A percentile compares a stretch with the other conserved stretches of the same genome.
Evolutionary conservation across 805 yeast genomes (phyloP).

Genomic region (Lachancea sp.): DNA sequence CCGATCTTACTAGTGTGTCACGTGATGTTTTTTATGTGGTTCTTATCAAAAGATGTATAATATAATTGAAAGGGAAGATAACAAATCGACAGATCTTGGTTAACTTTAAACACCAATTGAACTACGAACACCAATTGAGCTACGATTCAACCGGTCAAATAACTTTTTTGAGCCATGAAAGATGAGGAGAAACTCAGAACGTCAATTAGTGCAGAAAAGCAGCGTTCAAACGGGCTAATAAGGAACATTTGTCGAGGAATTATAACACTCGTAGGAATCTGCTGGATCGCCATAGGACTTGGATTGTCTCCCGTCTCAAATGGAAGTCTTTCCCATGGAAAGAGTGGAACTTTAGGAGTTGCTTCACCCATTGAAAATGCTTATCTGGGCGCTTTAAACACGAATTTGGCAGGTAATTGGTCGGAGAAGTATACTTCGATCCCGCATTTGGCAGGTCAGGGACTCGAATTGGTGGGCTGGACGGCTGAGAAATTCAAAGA

Average conservation of each 20-base stretch:
- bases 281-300: background rate
- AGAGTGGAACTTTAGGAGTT: background rate
- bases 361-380: slow-evolving; percentile 7
- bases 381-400: slow-evolving; percentile 24
- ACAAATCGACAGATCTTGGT: no score
- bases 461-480: slow-evolving; percentile 46
- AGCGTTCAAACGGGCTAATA: background rate
- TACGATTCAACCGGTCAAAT: no score
- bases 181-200: background rate
- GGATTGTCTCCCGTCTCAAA: background rate
- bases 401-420: slow-evolving; percentile 47
- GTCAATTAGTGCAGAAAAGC: background rate
- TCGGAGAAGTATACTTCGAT: slow-evolving; percentile 43
- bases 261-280: background rate
- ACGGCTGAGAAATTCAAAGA: slow-evolving; percentile 52
- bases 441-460: slow-evolving; percentile 56
- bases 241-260: background rate
- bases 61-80: no score
- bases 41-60: no score
- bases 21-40: no score
- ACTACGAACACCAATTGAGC: no score
- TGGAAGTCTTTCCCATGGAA: background rate
- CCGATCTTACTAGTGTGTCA: no score
- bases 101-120: no score
- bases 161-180: background rate